These are phyloP conservation scores for Sindora glabra DNA, from an alignment of 306 rosid genomes.

Conservation along the genomic window DNA sequence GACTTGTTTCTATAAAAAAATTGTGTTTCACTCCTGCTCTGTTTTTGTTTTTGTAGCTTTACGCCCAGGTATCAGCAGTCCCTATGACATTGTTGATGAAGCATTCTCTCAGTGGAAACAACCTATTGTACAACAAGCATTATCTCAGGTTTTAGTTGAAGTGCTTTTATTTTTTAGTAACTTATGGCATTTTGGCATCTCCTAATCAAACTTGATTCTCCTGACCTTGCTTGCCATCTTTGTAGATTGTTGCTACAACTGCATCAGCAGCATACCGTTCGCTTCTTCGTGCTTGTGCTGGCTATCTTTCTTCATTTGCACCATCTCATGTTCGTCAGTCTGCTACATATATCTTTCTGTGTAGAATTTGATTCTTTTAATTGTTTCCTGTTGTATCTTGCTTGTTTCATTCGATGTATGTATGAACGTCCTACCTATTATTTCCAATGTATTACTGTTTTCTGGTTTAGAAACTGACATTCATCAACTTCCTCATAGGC, in stretches of 20 bases:
- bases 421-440: too few relatives aligned
- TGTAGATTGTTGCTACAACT: constrained; percentile 71
- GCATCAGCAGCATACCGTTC: constrained; percentile 59
- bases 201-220: constrained; percentile 8
- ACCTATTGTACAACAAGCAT: constrained; percentile 72
- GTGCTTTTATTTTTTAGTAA: neutral
- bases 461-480: constrained; percentile 10
- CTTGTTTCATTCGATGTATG: too few relatives aligned
- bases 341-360: constrained; percentile 9
- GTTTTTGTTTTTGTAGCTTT: constrained; percentile 48
- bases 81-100: constrained; percentile 61
- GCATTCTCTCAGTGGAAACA: constrained; percentile 80
- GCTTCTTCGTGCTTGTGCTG: constrained; percentile 83
- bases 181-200: neutral
- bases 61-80: constrained; percentile 69
- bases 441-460: constrained; percentile 11
- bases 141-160: constrained; percentile 62
- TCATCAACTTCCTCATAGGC: constrained; percentile 40
- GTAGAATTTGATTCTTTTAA: neutral
- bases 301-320: constrained; percentile 79
- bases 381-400: neutral
- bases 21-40: constrained; percentile 5
- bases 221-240: constrained; percentile 17
- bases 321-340: constrained; percentile 74
- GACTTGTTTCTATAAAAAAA: too few relatives aligned